phyloP scores from a whole-genome alignment of 2,329 filamentous ascomycete genomes.

The Lachnellula willkommii region DNA sequence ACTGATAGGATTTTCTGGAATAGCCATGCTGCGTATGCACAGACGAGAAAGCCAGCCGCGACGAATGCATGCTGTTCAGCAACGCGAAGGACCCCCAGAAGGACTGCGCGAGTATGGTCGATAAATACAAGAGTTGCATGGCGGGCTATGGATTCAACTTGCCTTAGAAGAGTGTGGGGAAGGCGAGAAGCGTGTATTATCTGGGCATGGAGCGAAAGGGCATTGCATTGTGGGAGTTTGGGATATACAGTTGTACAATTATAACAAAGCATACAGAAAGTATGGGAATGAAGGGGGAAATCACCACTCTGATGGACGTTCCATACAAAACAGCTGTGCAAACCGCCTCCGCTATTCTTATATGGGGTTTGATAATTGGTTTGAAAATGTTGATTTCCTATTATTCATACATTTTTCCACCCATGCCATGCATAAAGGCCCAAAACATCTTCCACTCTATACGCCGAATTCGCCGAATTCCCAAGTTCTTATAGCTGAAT shows the following conservation, averaged over 20 bases:
- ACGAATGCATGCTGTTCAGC: constrained; percentile 99
- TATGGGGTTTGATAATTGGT: not conserved
- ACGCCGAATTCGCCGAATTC: not conserved
- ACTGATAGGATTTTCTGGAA: constrained; percentile 3
- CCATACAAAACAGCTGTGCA: too few species aligned
- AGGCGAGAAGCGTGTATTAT: not conserved
- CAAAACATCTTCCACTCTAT: not conserved
- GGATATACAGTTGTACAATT: not conserved
- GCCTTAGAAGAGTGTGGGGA: constrained; percentile 18
- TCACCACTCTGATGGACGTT: not conserved
- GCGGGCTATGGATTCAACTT: constrained; percentile 80
- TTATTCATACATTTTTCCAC: not conserved
- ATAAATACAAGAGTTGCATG: constrained; percentile 90
- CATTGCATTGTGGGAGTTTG: not conserved
- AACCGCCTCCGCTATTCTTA: too few species aligned
- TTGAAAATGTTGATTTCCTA: not conserved
- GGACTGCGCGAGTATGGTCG: constrained; percentile 77
- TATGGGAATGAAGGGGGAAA: not conserved
- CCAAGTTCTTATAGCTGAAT: constrained; percentile 7
- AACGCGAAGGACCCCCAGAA: constrained; percentile 73
- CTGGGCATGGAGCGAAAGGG: not conserved
- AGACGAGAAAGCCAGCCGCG: constrained; percentile 82
- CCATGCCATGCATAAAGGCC: not conserved
- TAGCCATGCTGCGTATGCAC: constrained; percentile 98
- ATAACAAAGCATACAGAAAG: not conserved